Evolutionary conservation across 257 asterid species (phyloP).

Genomic region (Penstemon newberryi): DNA sequence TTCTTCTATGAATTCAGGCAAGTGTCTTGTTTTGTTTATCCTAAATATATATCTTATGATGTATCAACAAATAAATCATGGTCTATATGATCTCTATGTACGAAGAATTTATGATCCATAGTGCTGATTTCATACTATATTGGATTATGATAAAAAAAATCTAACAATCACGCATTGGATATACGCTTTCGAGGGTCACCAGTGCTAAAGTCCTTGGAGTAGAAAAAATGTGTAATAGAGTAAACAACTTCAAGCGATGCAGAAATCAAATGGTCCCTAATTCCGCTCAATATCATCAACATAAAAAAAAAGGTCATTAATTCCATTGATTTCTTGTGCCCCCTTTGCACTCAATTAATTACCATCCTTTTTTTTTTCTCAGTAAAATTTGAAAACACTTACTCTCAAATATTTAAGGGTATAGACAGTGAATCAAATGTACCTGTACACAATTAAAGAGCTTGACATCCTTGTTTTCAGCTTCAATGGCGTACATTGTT

Average conservation of each 20-base stretch:
- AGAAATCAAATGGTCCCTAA: conserved; percentile 62
- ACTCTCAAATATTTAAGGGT: no score
- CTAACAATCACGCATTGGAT: conserved; percentile 45
- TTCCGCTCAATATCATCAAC: conserved; percentile 71
- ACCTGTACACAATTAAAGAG: conserved; percentile 94
- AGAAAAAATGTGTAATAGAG: conserved; percentile 53
- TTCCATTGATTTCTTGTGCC: conserved; percentile 96
- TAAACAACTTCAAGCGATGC: conserved; percentile 59
- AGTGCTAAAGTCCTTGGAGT: conserved; percentile 77
- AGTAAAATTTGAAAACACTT: neutral
- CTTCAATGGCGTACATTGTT: conserved; percentile 69
- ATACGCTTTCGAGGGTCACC: conserved; percentile 73
- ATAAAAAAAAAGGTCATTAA: conserved; percentile 64
- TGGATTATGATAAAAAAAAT: no score
- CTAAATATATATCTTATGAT: no score
- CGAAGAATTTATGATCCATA: no score
- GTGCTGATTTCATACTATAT: no score
- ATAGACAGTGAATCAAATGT: neutral
- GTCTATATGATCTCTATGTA: no score
- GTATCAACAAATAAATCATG: no score
- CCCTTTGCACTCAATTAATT: conserved; percentile 60
- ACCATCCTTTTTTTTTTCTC: neutral
- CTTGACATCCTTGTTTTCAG: conserved; percentile 87
- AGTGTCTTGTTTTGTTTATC: no score
- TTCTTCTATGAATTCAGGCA: no score